Base-by-base conservation (phyloP, 1,284 basidiomycete species). In the Pholiota adiposa region DNA sequence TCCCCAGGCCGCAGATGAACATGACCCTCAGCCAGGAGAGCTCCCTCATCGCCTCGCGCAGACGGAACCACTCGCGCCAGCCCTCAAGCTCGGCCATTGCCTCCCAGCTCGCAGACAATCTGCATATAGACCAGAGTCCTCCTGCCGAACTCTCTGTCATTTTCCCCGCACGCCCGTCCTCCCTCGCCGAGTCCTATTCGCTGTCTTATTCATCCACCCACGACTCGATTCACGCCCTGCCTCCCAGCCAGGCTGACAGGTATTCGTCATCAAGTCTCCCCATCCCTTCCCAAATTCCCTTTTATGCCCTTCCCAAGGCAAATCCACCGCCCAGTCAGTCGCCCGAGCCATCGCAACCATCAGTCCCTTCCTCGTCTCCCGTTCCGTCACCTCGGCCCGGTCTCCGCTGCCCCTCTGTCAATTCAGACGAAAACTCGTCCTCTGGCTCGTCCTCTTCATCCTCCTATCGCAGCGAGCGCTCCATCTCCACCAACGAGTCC, bases 281-380 rank as follows among this genome's bases (percentile, higher is more conserved):
- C 1, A 23, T 63, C 3, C 63, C 66, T 11, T 63, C 63, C n/a
- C 66, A 69, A 40, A 67, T 71, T n/a, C 67, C 69, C n/a, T 70
- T 65, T 51, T 63, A 67, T 56, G 63, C 65, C 36, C 63, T 69
- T 2, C 65, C 66, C 21, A 52, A 29, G 46, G 33, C 52, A 38
- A 65, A 43, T 54, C 29, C 46, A 21, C 50, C 14, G 33, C 48
- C 55, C 49, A 40, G 29, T 40, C 52, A 33, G 12, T 25, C 38
- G 8, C 51, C 6, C 25, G 38, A 34, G 46, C 36, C 36, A 34
- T 14, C 34, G 40, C 38, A 43, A 49, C 38, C 46, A 29, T 51
- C 18, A 33, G 43, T 18, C 12, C 29, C 41, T 16, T 9, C n/a
- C 18, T 25, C 43, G 29, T 31, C 43, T 31, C 16, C n/a, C n/a